A percentile compares a stretch with the other conserved stretches of the same genome.
Evolutionary conservation across 306 rosid genomes (phyloP).

Genomic region (Begonia loranthoides): DNA sequence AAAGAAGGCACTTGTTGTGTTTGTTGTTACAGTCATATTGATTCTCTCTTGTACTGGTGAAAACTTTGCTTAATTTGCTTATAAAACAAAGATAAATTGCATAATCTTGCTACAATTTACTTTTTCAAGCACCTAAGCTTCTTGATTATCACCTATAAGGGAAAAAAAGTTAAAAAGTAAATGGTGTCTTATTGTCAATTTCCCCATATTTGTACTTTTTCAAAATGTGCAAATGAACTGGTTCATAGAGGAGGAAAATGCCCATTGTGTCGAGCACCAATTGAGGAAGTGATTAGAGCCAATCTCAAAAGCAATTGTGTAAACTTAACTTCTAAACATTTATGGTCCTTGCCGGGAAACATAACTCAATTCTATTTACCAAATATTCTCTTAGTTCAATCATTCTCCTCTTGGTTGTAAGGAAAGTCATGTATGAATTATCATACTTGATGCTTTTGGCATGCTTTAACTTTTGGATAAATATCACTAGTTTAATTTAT

Average conservation of each 20-base stretch:
- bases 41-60: slow-evolving; percentile 95
- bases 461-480: no score
- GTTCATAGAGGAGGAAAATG: slow-evolving; percentile 95
- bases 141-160: no score
- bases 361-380: slow-evolving; percentile 35
- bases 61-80: neutral
- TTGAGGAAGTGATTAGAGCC: slow-evolving; percentile 95
- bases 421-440: slow-evolving; percentile 47
- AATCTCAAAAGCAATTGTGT: slow-evolving; percentile 50
- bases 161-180: neutral
- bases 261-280: slow-evolving; percentile 98
- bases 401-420: slow-evolving; percentile 33
- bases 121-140: no score
- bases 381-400: slow-evolving; percentile 39
- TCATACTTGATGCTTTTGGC: neutral
- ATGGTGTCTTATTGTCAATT: slow-evolving; percentile 44
- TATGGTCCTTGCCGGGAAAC: slow-evolving; percentile 75
- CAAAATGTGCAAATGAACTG: slow-evolving; percentile 92
- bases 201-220: slow-evolving; percentile 98
- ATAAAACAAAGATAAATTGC: no score
- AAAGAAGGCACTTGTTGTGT: slow-evolving; percentile 95
- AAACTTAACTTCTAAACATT: slow-evolving; percentile 66
- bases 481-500: no score
- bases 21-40: slow-evolving; percentile 91
- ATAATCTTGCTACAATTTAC: no score